Percentiles rank a stretch among this genome's conserved stretches.
phyloP scores from a whole-genome alignment of 176 grass and related monocot species.

The Rhynchospora tenuis region DNA sequence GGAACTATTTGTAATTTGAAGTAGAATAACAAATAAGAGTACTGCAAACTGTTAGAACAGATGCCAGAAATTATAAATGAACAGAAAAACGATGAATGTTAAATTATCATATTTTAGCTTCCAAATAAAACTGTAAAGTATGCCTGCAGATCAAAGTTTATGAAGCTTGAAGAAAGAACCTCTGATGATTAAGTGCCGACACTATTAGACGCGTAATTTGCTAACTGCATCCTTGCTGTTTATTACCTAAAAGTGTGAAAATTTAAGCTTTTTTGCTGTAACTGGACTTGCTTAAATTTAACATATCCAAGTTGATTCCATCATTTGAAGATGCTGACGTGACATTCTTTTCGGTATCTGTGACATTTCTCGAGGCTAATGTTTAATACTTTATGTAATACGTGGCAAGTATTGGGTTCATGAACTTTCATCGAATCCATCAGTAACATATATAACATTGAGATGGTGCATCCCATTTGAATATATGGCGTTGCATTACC shows the following conservation, averaged over 20 bases:
- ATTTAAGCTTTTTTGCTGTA: constrained; percentile 3
- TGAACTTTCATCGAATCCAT: constrained; percentile 15
- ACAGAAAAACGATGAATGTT: no score
- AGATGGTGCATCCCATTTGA: background rate
- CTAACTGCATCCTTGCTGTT: constrained; percentile 5
- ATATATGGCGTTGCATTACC: background rate
- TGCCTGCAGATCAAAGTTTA: background rate
- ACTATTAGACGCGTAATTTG: constrained; percentile 3
- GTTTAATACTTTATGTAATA: constrained; percentile 7
- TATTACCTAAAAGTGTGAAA: background rate
- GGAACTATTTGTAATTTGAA: no score
- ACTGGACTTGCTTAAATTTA: background rate
- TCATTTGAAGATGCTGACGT: constrained; percentile 10
- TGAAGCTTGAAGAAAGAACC: background rate
- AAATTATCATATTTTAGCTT: no score
- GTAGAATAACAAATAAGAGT: no score
- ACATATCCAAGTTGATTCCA: constrained; percentile 14
- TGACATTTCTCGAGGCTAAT: background rate
- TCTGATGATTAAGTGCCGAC: background rate
- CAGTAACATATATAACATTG: background rate
- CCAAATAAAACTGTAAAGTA: no score
- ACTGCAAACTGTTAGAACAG: no score
- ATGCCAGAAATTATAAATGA: no score
- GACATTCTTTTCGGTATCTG: constrained; percentile 7
- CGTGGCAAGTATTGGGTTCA: constrained; percentile 9